phyloP scores from a whole-genome alignment of 768 basidiomycete genomes.

The Strobilomyces echinocephalus region DNA sequence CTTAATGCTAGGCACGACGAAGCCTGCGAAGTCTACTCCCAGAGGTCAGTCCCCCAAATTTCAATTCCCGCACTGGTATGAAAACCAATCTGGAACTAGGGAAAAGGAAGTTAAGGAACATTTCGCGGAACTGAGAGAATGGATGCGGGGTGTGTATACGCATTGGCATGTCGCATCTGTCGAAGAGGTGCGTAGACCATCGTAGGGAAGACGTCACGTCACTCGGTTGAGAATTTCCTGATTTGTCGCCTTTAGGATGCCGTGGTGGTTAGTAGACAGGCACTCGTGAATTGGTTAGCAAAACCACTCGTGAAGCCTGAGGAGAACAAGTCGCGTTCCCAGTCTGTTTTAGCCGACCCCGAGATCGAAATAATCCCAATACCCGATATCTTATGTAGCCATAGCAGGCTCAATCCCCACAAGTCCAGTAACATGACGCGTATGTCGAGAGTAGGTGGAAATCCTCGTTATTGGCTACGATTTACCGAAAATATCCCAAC shows the following conservation, averaged over 20 bases:
- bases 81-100: conserved; percentile 30
- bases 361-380: conserved; percentile 28
- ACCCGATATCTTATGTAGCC: conserved; percentile 55
- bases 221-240: conserved; percentile 7
- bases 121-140: conserved; percentile 49
- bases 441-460: conserved; percentile 45
- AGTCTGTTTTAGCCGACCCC: conserved; percentile 12
- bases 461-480: not conserved
- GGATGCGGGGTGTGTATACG: conserved; percentile 56
- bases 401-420: conserved; percentile 56
- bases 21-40: conserved; percentile 45
- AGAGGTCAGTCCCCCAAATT: conserved; percentile 38
- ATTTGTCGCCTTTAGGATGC: conserved; percentile 39
- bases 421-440: conserved; percentile 65
- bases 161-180: conserved; percentile 52
- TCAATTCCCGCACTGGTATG: conserved; percentile 12
- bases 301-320: conserved; percentile 28
- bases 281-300: conserved; percentile 58
- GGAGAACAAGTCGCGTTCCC: conserved; percentile 17
- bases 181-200: conserved; percentile 41
- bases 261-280: conserved; percentile 55
- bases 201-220: conserved; percentile 6
- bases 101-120: conserved; percentile 36
- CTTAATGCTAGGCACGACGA: conserved; percentile 55
- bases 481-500: not conserved